A percentile compares a stretch with the other conserved stretches of the same genome.
Conservation (phyloP, 768 basidiomycete genomes). For the Sistotremastrum suecicum region DNA sequence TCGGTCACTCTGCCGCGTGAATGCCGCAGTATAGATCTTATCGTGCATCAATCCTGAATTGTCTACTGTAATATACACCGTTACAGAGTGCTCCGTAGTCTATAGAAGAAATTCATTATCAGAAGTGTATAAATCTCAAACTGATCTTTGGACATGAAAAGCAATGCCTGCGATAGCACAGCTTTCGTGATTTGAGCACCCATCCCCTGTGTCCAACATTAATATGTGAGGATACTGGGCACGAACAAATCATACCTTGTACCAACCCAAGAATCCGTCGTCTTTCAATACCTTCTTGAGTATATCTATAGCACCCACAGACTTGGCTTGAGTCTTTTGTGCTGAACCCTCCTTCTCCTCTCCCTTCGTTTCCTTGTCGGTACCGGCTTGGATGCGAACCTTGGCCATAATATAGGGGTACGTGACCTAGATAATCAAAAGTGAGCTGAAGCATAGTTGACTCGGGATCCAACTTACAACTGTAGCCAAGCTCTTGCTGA, state of each 20-base stretch:
- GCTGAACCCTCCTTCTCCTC: slow-evolving; percentile 30
- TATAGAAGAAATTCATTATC: slow-evolving; percentile 45
- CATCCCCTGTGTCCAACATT: slow-evolving; percentile 55
- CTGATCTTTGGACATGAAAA: slow-evolving; percentile 96
- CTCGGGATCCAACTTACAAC: slow-evolving; percentile 40
- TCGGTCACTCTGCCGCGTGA: too few species aligned
- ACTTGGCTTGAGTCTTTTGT: slow-evolving; percentile 25
- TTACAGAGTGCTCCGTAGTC: slow-evolving; percentile 4
- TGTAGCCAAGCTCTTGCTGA: slow-evolving; percentile 92
- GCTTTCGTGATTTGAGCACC: slow-evolving; percentile 93
- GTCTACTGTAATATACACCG: too few species aligned
- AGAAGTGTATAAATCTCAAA: slow-evolving; percentile 80
- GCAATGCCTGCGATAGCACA: slow-evolving; percentile 83
- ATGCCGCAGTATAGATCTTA: too few species aligned
- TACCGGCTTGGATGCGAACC: slow-evolving; percentile 84
- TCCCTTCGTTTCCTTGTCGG: slow-evolving; percentile 39
- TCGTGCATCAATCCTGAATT: too few species aligned
- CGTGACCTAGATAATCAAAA: slow-evolving; percentile 46
- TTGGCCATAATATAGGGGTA: slow-evolving; percentile 97
- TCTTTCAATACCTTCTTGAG: slow-evolving; percentile 54
- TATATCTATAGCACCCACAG: slow-evolving; percentile 66
- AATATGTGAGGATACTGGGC: neutral
- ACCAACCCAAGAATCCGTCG: slow-evolving; percentile 87
- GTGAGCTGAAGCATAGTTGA: neutral
- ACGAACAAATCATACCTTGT: slow-evolving; percentile 51